Percentiles rank a stretch among this genome's conserved stretches.
Evolutionary conservation across 352 stramenopile species (phyloP).

Genomic region (Phytophthora sojae): DNA sequence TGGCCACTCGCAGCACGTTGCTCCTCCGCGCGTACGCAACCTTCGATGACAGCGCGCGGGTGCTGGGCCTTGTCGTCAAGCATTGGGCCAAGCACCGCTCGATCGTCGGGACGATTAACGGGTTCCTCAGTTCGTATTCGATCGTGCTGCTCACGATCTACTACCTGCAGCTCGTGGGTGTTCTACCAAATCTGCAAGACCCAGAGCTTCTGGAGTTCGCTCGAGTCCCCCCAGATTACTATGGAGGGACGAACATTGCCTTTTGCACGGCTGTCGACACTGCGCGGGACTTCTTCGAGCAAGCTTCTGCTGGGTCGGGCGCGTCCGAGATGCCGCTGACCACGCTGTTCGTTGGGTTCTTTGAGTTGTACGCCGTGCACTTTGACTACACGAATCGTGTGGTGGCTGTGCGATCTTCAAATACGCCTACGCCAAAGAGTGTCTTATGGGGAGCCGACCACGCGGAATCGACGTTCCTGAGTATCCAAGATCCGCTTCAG

Average conservation of each 20-base stretch:
- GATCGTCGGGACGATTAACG: not conserved
- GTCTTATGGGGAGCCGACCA: not conserved
- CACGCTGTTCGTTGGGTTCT: not conserved
- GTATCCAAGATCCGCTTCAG: not conserved
- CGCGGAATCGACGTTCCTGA: not conserved
- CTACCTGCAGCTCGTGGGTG: not conserved
- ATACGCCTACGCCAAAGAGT: not conserved
- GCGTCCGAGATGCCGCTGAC: not conserved
- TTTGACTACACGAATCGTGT: not conserved
- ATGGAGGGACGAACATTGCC: not conserved
- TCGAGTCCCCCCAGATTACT: not conserved
- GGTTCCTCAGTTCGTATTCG: slow-evolving; percentile 1
- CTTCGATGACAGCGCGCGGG: not conserved
- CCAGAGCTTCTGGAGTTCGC: not conserved
- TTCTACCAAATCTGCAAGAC: not conserved
- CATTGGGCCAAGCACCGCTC: not conserved
- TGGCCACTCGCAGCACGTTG: not conserved
- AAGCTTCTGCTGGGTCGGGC: not conserved
- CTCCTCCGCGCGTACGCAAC: not conserved
- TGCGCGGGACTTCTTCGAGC: not conserved
- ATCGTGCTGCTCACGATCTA: slow-evolving; percentile 3
- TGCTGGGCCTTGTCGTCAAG: not conserved
- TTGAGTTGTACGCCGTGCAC: not conserved
- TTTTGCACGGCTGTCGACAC: not conserved
- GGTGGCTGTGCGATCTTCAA: not conserved